These are phyloP conservation scores for Cutaneotrichosporon cavernicola DNA, from an alignment of 1,284 basidiomycete genomes.

Conservation along the genomic window DNA sequence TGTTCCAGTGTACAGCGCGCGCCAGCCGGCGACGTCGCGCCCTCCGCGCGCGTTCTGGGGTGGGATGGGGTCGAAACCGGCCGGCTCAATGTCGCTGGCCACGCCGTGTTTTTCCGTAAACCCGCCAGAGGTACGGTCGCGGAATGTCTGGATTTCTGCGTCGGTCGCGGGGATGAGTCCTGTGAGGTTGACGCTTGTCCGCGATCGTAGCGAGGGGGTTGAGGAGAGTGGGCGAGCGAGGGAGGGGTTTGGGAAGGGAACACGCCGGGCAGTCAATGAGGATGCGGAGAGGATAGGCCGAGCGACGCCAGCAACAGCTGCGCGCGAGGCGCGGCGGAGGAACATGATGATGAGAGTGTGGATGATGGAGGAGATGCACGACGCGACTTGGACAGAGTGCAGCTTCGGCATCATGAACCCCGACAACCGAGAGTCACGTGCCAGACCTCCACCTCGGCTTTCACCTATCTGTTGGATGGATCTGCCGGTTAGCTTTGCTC, in stretches of 20 bases:
- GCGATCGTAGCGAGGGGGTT: background rate
- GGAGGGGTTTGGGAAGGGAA: background rate
- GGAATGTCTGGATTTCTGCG: background rate
- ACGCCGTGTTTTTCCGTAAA: constrained; percentile 15
- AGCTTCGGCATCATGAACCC: background rate
- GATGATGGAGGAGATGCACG: background rate
- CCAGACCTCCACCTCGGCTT: background rate
- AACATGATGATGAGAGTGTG: background rate
- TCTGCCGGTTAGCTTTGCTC: background rate
- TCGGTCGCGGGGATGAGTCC: constrained; percentile 3
- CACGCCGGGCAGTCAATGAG: background rate
- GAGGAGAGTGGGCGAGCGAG: background rate
- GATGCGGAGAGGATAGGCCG: background rate
- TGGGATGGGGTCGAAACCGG: constrained; percentile 11
- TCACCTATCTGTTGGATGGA: background rate
- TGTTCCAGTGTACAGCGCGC: constrained; percentile 12
- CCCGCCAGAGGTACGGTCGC: background rate
- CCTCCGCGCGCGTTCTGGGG: constrained; percentile 13
- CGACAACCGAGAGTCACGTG: background rate
- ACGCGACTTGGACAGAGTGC: background rate
- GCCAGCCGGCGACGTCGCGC: constrained; percentile 18
- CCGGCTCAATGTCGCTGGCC: constrained; percentile 1
- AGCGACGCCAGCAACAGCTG: too few species aligned
- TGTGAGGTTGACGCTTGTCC: background rate
- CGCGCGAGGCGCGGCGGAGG: background rate